Evolutionary conservation across 768 basidiomycete species (phyloP), one percentile per base, ranked within the genome.

Genomic region (Naganishia vishniacii): DNA sequence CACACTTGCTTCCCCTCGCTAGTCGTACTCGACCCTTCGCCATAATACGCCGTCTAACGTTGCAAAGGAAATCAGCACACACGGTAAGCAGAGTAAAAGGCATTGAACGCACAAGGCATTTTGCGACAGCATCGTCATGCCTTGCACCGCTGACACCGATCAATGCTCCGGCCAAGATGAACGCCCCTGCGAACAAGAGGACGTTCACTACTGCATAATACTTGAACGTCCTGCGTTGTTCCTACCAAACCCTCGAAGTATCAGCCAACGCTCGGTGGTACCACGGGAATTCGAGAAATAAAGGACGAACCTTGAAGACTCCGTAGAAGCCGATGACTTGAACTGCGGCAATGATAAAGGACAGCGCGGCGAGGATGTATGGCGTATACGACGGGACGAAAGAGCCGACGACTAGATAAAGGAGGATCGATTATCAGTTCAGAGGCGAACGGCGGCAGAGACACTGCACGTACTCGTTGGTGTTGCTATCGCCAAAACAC

Each of bases 301-400:
- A 18, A 20, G 4, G 23, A 5, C 53, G 34, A 8, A 88, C 93
- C 80, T 81, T 81, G 44, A 84, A 83, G 45, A 97, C 91, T 51
- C 88, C 91, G 42, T 92, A 75, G 75, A 93, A 87, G 0, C 95
- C 95, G 13, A 95, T 74, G 0, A 90, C 67, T 75, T 99, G 95
- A 20, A 88, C 67, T 13, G 78, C 85, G 59, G 86, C 87, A n/a
- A 82, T 85, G 58, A 86, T 79, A 75, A 90, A 90, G 71, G 86
- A 88, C 20, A 90, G 74, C 20, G 84, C 81, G 0, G 83, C 91
- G 51, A 98, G 82, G 60, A 98, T 80, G 80, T 80, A 83, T 7
- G 83, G 80, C 1, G 88, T 85, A 73, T 86, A 87, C 0, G 83
- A 84, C 0, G 92, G 91, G 0, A 90, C 87, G 12, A 84, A 83